These are phyloP conservation scores for Prosopis cineraria DNA, from an alignment of 306 rosid genomes.

Conservation along the genomic window DNA sequence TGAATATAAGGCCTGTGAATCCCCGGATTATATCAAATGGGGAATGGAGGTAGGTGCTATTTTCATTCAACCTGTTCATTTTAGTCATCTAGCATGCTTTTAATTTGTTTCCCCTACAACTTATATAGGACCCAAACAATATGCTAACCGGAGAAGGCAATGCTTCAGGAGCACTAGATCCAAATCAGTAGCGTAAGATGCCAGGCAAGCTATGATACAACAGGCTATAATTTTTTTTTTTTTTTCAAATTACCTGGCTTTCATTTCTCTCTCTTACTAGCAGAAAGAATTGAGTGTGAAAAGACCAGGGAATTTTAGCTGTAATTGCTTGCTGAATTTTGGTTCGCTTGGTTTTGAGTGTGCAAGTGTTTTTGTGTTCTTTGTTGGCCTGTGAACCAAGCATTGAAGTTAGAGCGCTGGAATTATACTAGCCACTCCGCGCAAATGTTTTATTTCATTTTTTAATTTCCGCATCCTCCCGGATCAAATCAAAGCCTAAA, in stretches of 20 bases:
- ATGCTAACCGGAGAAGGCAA: conserved; percentile 82
- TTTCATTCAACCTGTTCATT: conserved; percentile 24
- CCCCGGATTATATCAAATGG: conserved; percentile 99
- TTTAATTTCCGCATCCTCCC: neutral
- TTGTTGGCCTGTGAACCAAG: neutral
- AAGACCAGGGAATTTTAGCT: neutral
- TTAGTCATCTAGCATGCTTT: conserved; percentile 17
- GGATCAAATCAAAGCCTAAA: neutral
- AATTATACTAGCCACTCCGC: neutral
- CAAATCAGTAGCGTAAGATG: conserved; percentile 58
- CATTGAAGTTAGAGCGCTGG: neutral
- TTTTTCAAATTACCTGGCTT: conserved; percentile 55
- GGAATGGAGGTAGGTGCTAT: conserved; percentile 85
- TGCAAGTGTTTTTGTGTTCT: neutral
- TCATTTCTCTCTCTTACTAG: neutral
- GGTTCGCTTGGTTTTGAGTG: neutral
- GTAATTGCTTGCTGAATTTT: neutral
- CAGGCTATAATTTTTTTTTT: conserved; percentile 74
- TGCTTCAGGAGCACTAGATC: conserved; percentile 79
- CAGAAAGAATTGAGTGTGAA: neutral
- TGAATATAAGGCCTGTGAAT: conserved; percentile 96
- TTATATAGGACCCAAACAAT: conserved; percentile 74
- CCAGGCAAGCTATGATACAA: conserved; percentile 42
- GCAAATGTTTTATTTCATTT: neutral
- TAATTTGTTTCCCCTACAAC: conserved; percentile 9